A percentile compares a stretch with the other conserved stretches of the same genome.
Evolutionary conservation across 306 rosid species (phyloP).

Genomic region (Vigna mungo): DNA sequence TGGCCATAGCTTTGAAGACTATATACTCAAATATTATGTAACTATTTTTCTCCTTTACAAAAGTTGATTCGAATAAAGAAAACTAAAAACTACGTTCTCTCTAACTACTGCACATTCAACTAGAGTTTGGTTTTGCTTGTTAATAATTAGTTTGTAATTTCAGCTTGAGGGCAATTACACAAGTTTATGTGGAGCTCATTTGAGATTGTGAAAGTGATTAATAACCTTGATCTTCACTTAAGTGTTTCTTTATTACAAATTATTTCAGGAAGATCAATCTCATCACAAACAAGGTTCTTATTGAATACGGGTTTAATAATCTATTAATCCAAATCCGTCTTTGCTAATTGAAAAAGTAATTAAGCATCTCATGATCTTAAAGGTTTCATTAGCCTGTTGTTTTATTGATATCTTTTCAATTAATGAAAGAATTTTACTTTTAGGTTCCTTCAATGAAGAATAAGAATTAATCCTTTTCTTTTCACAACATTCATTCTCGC

Average conservation of each 20-base stretch:
- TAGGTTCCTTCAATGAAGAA: neutral
- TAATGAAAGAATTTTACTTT: conserved; percentile 12
- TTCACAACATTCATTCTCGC: neutral
- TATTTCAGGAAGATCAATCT: neutral
- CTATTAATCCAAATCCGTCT: neutral
- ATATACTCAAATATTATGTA: too few species aligned
- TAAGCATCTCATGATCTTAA: neutral
- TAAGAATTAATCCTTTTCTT: neutral
- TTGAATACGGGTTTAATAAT: neutral
- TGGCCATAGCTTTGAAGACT: too few species aligned
- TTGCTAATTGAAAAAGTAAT: neutral
- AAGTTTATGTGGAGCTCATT: neutral
- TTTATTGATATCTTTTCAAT: neutral
- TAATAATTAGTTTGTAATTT: neutral
- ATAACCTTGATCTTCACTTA: neutral
- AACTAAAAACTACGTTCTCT: too few species aligned
- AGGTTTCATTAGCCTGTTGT: neutral
- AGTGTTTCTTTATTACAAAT: neutral
- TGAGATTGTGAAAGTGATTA: neutral
- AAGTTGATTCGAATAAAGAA: too few species aligned
- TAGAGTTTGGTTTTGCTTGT: neutral
- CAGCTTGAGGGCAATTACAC: neutral
- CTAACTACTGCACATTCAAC: neutral
- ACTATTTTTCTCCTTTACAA: too few species aligned
- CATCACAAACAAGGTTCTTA: neutral